Conservation (phyloP, 257 asterid species). For the Cruciata laevipes region DNA sequence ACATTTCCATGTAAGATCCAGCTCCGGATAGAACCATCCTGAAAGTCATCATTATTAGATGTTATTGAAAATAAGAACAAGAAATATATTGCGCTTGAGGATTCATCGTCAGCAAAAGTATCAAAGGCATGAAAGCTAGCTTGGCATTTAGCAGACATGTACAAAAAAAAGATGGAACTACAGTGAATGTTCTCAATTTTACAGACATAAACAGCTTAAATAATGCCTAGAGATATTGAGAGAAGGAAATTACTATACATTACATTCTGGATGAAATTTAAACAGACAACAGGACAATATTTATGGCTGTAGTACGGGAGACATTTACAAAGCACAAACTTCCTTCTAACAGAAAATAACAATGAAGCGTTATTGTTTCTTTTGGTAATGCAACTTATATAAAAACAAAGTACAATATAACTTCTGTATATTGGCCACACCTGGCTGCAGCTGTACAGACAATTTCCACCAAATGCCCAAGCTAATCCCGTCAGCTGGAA, state of each 20-base stretch:
- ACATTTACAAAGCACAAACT: conserved; percentile 1
- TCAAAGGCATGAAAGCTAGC: conserved; percentile 1
- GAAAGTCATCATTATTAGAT: conserved; percentile 14
- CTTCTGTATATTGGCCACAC: conserved; percentile 24
- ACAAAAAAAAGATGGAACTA: not conserved
- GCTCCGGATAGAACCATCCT: conserved; percentile 69
- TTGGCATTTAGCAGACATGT: not conserved
- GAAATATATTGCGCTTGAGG: not conserved
- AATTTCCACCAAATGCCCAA: conserved; percentile 80
- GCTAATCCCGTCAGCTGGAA: conserved; percentile 80
- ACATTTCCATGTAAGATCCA: conserved; percentile 55
- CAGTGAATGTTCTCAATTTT: not conserved
- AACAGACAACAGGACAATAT: not conserved
- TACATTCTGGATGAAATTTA: not conserved
- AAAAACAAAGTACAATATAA: not conserved
- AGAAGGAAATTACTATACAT: not conserved
- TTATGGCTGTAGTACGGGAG: not conserved
- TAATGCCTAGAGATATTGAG: not conserved
- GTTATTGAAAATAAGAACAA: not conserved
- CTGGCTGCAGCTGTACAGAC: conserved; percentile 97
- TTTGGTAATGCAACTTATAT: not conserved
- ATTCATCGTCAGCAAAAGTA: conserved; percentile 1
- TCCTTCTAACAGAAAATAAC: not conserved
- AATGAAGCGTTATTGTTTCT: not conserved
- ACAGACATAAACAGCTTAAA: not conserved